Conservation (phyloP, 176 grass and related monocot species). For the Oryza glumipatula region DNA sequence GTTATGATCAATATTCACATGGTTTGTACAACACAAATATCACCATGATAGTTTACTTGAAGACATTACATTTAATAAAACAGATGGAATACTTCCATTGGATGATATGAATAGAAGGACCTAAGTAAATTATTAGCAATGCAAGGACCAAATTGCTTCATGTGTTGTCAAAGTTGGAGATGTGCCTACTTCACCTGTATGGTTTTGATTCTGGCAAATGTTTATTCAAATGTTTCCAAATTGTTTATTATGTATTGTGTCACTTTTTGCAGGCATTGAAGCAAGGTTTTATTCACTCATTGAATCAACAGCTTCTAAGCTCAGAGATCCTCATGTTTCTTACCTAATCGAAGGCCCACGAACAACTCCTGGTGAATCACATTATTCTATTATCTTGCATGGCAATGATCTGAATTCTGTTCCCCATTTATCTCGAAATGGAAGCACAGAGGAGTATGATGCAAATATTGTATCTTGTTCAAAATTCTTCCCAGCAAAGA, state of each 20-base stretch:
- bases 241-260: conserved; percentile 21
- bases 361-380: conserved; percentile 44
- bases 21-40: neutral
- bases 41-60: neutral
- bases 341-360: conserved; percentile 73
- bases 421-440: conserved; percentile 20
- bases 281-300: conserved; percentile 56
- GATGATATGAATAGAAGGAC: neutral
- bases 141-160: conserved; percentile 1
- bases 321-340: conserved; percentile 62
- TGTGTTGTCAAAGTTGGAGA: neutral
- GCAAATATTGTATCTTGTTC: conserved; percentile 64
- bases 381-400: conserved; percentile 59
- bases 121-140: neutral
- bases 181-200: neutral
- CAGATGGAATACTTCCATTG: neutral
- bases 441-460: conserved; percentile 15
- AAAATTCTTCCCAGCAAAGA: conserved; percentile 60
- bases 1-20: neutral
- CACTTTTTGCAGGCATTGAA: conserved; percentile 55
- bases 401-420: conserved; percentile 50
- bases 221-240: neutral
- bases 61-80: neutral
- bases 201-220: neutral
- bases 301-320: conserved; percentile 57